A percentile compares a stretch with the other conserved stretches of the same genome.
Evolutionary conservation across 352 stramenopile genomes (phyloP).

Genomic region (Phytophthora aleatoria): DNA sequence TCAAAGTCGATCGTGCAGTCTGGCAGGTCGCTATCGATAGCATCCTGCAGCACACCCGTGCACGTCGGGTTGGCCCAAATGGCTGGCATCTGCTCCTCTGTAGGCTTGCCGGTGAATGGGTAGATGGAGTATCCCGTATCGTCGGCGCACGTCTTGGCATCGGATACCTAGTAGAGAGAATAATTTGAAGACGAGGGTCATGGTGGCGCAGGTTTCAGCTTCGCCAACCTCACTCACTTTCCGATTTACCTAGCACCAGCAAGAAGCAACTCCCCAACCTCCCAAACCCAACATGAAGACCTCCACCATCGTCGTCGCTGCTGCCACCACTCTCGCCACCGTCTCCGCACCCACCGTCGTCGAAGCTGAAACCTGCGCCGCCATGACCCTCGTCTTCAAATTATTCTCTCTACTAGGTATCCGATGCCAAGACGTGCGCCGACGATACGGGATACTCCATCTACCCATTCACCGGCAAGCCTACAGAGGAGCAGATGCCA

Average conservation of each 20-base stretch:
- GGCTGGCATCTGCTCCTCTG: slow-evolving; percentile 26
- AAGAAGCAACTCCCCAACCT: neutral
- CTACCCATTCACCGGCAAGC: slow-evolving; percentile 36
- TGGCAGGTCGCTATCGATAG: slow-evolving; percentile 30
- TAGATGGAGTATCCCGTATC: slow-evolving; percentile 33
- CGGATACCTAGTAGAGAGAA: slow-evolving; percentile 24
- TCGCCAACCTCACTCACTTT: neutral
- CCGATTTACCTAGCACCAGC: neutral
- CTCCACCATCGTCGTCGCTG: slow-evolving; percentile 14
- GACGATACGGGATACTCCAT: slow-evolving; percentile 30
- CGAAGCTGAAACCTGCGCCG: slow-evolving; percentile 30
- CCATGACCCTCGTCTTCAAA: slow-evolving; percentile 34
- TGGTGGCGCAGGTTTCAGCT: slow-evolving; percentile 29
- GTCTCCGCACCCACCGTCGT: slow-evolving; percentile 21
- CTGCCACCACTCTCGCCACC: slow-evolving; percentile 14
- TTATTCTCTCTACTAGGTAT: slow-evolving; percentile 26
- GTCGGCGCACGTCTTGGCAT: slow-evolving; percentile 34
- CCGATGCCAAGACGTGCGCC: slow-evolving; percentile 34
- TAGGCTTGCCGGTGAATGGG: slow-evolving; percentile 35
- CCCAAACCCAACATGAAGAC: slow-evolving; percentile 36
- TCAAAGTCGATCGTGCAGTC: slow-evolving; percentile 43
- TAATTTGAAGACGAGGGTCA: slow-evolving; percentile 34
- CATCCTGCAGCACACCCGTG: slow-evolving; percentile 25
- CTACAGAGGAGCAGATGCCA: slow-evolving; percentile 30
- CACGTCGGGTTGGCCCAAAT: slow-evolving; percentile 40